Evolutionary conservation across 192 early-diverging fungal species (phyloP).

Genomic region (Thamnidium elegans): DNA sequence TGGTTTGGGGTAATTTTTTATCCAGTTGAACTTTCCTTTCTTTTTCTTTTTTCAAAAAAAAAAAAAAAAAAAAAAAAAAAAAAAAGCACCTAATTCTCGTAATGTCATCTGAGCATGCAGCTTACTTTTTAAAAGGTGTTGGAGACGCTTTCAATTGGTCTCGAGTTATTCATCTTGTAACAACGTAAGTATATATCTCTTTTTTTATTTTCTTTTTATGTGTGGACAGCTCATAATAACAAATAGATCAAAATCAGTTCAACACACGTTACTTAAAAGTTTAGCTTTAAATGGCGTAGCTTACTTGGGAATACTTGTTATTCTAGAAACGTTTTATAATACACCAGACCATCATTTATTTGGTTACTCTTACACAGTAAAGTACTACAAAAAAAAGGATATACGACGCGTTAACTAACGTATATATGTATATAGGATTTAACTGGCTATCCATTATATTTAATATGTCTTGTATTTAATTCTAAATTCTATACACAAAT

Average conservation of each 20-base stretch:
- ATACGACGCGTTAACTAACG: not conserved
- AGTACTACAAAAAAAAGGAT: not conserved
- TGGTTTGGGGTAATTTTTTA: too few relatives aligned
- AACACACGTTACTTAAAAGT: constrained; percentile 22
- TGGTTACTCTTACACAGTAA: constrained; percentile 33
- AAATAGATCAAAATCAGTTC: constrained; percentile 26
- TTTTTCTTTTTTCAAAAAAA: too few relatives aligned
- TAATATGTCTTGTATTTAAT: constrained; percentile 24
- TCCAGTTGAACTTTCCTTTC: too few relatives aligned
- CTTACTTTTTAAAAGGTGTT: constrained; percentile 11
- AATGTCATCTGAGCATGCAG: not conserved
- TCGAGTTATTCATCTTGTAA: constrained; percentile 28
- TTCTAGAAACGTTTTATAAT: constrained; percentile 30
- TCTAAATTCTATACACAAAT: constrained; percentile 26
- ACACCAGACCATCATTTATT: constrained; percentile 23
- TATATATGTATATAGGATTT: constrained; percentile 15
- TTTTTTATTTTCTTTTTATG: not conserved
- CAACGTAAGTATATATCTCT: constrained; percentile 19
- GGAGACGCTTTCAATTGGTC: constrained; percentile 30
- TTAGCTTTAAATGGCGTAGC: constrained; percentile 30
- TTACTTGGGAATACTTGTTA: constrained; percentile 26
- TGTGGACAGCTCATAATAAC: not conserved
- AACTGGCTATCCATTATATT: constrained; percentile 32
- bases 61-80: too few relatives aligned
- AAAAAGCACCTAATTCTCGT: too few relatives aligned